These are phyloP conservation scores for Talaromyces pinophilus DNA, from an alignment of 2,329 filamentous ascomycete genomes.

Conservation along the genomic window DNA sequence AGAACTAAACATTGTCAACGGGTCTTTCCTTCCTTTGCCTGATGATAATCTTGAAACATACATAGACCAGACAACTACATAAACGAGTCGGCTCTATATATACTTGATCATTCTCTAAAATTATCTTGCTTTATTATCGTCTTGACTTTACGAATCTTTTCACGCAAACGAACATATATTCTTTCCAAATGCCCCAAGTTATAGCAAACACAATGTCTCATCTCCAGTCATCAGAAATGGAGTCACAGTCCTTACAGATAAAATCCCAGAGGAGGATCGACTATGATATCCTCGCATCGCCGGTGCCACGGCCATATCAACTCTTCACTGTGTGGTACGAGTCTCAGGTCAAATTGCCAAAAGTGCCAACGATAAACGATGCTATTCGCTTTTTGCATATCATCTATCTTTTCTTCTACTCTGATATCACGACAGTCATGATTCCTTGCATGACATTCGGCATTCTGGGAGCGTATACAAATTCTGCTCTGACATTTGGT, in stretches of 20 bases:
- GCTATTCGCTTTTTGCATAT: conserved; percentile 14
- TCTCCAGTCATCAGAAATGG: conserved; percentile 18
- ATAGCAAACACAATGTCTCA: conserved; percentile 6
- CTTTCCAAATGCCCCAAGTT: background rate
- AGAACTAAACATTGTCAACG: background rate
- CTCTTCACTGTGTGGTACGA: conserved; percentile 1
- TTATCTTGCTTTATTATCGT: background rate
- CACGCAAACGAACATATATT: background rate
- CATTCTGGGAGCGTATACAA: conserved; percentile 19
- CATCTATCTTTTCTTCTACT: conserved; percentile 21
- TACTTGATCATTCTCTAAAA: background rate
- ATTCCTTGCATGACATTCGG: conserved; percentile 23
- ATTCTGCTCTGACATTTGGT: conserved; percentile 13
- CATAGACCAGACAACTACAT: background rate
- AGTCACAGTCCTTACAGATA: conserved; percentile 9
- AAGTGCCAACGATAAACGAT: background rate
- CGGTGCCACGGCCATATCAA: background rate
- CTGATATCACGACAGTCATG: conserved; percentile 22
- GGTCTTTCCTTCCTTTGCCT: background rate
- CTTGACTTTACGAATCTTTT: background rate
- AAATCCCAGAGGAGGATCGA: background rate
- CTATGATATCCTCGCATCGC: background rate
- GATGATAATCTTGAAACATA: background rate
- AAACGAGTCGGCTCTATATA: background rate
- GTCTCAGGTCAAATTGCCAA: background rate